Base-by-base conservation (phyloP, 2,329 filamentous ascomycete genomes). In the Fusarium sacchari region DNA sequence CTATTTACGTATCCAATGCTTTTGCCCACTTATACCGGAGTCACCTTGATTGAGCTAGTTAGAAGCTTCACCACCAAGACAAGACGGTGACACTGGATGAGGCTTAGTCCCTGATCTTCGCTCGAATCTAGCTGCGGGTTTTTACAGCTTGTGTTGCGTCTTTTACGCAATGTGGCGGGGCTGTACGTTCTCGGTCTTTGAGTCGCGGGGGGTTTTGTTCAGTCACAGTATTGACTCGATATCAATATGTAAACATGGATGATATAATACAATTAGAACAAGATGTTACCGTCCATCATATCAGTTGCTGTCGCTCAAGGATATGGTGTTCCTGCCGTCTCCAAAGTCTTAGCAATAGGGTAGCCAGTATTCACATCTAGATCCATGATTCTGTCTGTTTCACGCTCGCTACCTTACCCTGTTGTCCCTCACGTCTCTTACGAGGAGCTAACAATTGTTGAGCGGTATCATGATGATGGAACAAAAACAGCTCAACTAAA, bases 161-260 rank as follows among this genome's bases (percentile, higher is more conserved):
- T 80, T 80, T 80, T 79, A 78, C 76, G 77, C 76, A 79, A 77
- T 68, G 55, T 40, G 62, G 74, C 71, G 75, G 75, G 75, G 73
- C 73, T 53, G 20, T 36, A 55, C 20, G 43, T 61, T 71, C 62
- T 75, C 57, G 67, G 60, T 64, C 60, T 57, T 58, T 17, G 26
- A 49, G 39, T 64, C 56, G 49, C 66, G 64, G 73, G 62, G 66
- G 62, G 55, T 56, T 46, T 39, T 42, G 24, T 50, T 58, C 50
- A 39, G 34, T 67, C 59, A 57, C 52, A 57, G 55, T 22, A 28
- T 59, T 69, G 56, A 42, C 60, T 66, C 30, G 42, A 67, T 64
- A 67, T 67, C 30, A 56, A 63, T 34, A 46, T 56, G 58, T 43
- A 60, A 57, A 44, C 39, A 67, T 67, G 42, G 47, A 67, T 67